phyloP scores from a whole-genome alignment of 2,329 filamentous ascomycete genomes.

The Colletotrichum karsti region DNA sequence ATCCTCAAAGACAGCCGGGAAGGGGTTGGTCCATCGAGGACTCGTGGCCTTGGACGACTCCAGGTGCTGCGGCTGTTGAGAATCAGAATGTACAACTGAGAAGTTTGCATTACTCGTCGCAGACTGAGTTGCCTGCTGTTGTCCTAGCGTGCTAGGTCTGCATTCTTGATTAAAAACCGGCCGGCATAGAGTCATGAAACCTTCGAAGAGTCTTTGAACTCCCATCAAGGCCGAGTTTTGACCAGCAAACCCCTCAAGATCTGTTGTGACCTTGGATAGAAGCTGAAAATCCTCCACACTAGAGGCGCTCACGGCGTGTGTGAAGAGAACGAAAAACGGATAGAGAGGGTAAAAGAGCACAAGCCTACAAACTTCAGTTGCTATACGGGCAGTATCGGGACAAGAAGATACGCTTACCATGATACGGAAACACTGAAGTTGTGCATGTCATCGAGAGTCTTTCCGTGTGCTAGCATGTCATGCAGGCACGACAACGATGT shows the following conservation, averaged over 20 bases:
- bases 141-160: too few relatives aligned
- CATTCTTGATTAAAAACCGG: not conserved
- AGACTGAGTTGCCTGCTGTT: not conserved
- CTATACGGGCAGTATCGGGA: not conserved
- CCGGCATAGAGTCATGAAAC: not conserved
- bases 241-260: not conserved
- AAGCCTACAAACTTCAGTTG: not conserved
- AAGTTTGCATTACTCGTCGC: too few relatives aligned
- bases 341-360: not conserved
- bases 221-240: not conserved
- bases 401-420: not conserved
- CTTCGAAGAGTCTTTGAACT: not conserved
- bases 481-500: not conserved
- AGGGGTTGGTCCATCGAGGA: not conserved
- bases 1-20: not conserved
- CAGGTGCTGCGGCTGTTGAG: too few relatives aligned
- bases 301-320: not conserved
- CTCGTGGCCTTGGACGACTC: not conserved
- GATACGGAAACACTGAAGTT: not conserved
- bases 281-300: not conserved
- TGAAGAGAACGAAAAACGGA: not conserved
- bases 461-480: not conserved
- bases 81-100: too few relatives aligned
- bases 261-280: not conserved
- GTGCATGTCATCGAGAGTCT: not conserved